Base-by-base conservation (phyloP, 2,329 filamentous ascomycete species). In the Ramularia endophylla region DNA sequence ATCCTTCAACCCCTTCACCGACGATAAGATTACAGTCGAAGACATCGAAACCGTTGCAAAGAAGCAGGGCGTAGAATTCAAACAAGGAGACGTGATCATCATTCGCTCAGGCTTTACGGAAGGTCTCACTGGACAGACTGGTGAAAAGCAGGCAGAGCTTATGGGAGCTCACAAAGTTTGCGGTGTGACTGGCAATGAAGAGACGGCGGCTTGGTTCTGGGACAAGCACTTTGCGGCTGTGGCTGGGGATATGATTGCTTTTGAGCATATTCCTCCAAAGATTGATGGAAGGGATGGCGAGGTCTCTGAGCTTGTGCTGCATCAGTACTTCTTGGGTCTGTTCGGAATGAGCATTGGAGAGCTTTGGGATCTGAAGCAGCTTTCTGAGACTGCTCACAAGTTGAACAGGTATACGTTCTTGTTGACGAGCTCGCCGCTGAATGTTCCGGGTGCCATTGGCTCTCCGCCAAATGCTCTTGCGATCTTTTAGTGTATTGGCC, bases 151-250 rank as follows among this genome's bases (percentile, higher is more conserved):
- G 16, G 56, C 53, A 1, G 51, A 65, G 5, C 61, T 62, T 18
- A 61, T 68, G 40, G 75, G 74, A 1, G 52, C 58, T 8, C 55
- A 60, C 29, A 40, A 51, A 5, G 47, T 53, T 8, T 59, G 55
- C 29, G 69, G 56, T 52, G 62, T 77, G 2, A 66, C 74, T 36
- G 70, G 70, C 0, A 69, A 67, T 2, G 62, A 70, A 12, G 66
- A 65, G 4, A 70, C 69, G 5, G 63, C 77, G 11, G 65, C 68
- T 27, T 81, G 77, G 76, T 61, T 80, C 13, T 80, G 76, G 75
- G 70, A 78, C 40, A 66, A 71, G 36, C 62, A 66, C 11, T 78
- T 81, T 49, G 63, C 74, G 0, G 77, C 77, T 1, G 69, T 79
- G 0, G 77, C 70, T 0, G 74, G 75, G 2, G 77, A 81, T 43